Percentiles rank a stretch among this genome's conserved stretches.
These are phyloP conservation scores for Lachancea quebecensis DNA, from an alignment of 805 yeast genomes.

Conservation along the genomic window DNA sequence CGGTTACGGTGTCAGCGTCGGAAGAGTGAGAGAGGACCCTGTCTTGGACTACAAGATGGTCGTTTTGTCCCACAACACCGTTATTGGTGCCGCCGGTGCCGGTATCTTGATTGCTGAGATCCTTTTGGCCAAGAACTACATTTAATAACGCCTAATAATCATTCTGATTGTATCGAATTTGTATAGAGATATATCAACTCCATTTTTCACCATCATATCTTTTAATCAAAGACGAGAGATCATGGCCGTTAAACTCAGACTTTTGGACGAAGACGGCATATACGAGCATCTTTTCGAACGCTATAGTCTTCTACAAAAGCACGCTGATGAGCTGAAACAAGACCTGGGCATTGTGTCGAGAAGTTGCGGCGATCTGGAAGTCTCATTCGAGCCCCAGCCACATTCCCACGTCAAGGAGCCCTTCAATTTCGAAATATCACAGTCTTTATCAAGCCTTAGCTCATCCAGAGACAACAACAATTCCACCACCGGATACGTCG, in stretches of 20 bases:
- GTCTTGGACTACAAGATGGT: conserved; percentile 94
- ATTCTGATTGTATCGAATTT: background rate
- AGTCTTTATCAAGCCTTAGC: conserved; percentile 23
- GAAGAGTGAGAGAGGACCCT: conserved; percentile 89
- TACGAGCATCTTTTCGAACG: conserved; percentile 30
- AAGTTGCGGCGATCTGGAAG: conserved; percentile 6
- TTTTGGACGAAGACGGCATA: conserved; percentile 18
- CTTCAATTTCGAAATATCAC: conserved; percentile 22
- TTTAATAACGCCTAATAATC: conserved; percentile 36
- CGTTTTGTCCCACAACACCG: conserved; percentile 93
- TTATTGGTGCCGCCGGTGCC: conserved; percentile 98
- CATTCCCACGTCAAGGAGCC: conserved; percentile 7
- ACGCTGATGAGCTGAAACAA: conserved; percentile 20
- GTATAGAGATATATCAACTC: background rate
- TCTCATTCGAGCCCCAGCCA: conserved; percentile 22
- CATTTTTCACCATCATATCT: background rate
- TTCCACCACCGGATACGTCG: conserved; percentile 33
- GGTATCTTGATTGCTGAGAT: conserved; percentile 94
- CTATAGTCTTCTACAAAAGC: conserved; percentile 20
- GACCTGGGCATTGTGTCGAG: conserved; percentile 29
- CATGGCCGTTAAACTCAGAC: conserved; percentile 6
- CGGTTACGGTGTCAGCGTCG: conserved; percentile 92
- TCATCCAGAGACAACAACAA: conserved; percentile 28
- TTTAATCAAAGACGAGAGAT: background rate
- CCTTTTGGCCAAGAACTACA: conserved; percentile 64